Base-by-base conservation (phyloP, 2,329 filamentous ascomycete genomes). In the Aspergillus sp. region DNA sequence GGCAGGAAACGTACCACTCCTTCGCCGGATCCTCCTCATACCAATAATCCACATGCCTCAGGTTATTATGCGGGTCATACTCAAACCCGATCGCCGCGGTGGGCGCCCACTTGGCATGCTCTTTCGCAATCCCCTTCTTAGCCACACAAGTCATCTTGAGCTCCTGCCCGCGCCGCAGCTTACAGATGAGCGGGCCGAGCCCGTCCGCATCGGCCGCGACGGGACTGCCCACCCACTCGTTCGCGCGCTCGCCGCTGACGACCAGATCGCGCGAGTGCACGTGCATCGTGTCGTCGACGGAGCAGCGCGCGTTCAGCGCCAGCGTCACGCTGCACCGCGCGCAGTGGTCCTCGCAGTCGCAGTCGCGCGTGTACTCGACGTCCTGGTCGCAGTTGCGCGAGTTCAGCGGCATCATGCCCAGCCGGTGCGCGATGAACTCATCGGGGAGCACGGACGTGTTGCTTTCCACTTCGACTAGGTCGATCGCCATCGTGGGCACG, bases 91-190 rank as follows among this genome's bases (percentile, higher is more conserved):
- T 80, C 3, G 91, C 91, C 25, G 86, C 75, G 22, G 84, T 89
- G 2, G 91, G 88, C 51, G 86, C 83, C 91, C 91, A 98, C 63
- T 98, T 98, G 7, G 91, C 85, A 62, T 98, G 91, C 60, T 98
- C 91, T 69, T 98, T 98, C 24, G 89, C 88, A 44, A 96, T 96
- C 1, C 91, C 91, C 71, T 96, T 96, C 71, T 94, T 95, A 31
- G 89, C 91, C 44, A 95, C 82, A 56, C 89, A 96, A 40, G 76
- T 83, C 53, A 98, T 75, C 58, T 86, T 81, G 39, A 98, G 67
- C 61, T 94, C 86, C 64, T 98, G 91, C 2, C 82, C 86, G 53
- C 80, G 82, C 37, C 89, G 74, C 54, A 98, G 67, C 69, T 96
- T 96, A 52, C 82, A 84, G 44, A 98, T 89, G 47, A 96, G 71